Base-by-base conservation (phyloP, 192 early-diverging fungal species). In the Umbelopsis ramanniana region DNA sequence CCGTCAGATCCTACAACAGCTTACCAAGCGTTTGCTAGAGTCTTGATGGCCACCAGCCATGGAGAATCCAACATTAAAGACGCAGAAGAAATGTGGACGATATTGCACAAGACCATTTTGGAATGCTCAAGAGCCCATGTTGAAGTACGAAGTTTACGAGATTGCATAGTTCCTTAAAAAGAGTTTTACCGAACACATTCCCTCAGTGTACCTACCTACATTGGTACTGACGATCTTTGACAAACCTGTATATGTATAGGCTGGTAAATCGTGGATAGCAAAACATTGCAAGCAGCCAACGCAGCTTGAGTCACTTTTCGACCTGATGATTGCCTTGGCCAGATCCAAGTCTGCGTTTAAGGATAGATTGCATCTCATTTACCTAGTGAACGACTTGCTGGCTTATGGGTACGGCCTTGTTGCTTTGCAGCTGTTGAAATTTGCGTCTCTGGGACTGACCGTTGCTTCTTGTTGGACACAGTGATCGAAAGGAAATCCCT, bases 81-180 rank as follows among this genome's bases (percentile, higher is more conserved):
- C 35, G 60, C 81, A 23, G 46, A 70, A 35, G 70, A 45, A 33
- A 57, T 84, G 11, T 52, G 73, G 50, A 72, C 47, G n/a, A 69
- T 78, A 26, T 69, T 87, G 6, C 74, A 79, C 35, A 71, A 81
- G 80, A 73, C 85, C 37, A 85, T 87, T 76, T 75, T 72, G 26
- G 85, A 87, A 46, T 87, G 85, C 52, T 87, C 85, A 22, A 81
- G 83, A 60, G 80, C 82, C 0, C 85, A 87, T 66, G 85, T 87
- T 63, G 82, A 87, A 72, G 85, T 85, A 81, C 26, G 21, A 10
- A 24, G 22, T 68, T 24, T 63, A 43, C 40, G 40, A 43, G 40
- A 43, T 43, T 43, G 40, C 40, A 12, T 43, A 43, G 23, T 54
- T 52, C 37, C 17, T 43, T 23, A 66, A 40, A 40, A 6, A 40